A percentile compares a stretch with the other conserved stretches of the same genome.
Evolutionary conservation across 805 yeast genomes (phyloP).

Genomic region (Starmera dryadoides): DNA sequence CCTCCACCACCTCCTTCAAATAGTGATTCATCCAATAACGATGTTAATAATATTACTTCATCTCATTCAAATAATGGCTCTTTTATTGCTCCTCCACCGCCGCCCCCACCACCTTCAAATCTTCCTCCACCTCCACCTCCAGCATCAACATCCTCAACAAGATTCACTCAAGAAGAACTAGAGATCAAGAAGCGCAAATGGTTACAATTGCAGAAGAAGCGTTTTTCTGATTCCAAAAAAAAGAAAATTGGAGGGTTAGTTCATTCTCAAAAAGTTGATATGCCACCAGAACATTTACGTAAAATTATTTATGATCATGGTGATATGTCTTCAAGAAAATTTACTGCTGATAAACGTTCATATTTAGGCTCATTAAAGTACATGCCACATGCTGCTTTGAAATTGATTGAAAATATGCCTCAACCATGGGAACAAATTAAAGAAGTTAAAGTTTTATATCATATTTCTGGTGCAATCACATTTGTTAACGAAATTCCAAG

Average conservation of each 20-base stretch:
- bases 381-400: slow-evolving; percentile 91
- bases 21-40: background rate
- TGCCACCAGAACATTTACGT: slow-evolving; percentile 92
- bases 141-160: slow-evolving; percentile 16
- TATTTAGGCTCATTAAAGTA: slow-evolving; percentile 88
- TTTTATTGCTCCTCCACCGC: slow-evolving; percentile 7
- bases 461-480: slow-evolving; percentile 88
- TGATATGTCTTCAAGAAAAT: slow-evolving; percentile 72
- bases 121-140: slow-evolving; percentile 24
- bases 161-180: slow-evolving; percentile 22
- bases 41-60: background rate
- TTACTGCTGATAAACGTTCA: slow-evolving; percentile 78
- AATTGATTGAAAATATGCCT: slow-evolving; percentile 92
- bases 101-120: slow-evolving; percentile 19
- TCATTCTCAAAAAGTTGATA: slow-evolving; percentile 59
- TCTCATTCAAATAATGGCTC: background rate
- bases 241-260: slow-evolving; percentile 36
- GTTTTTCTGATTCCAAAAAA: slow-evolving; percentile 33
- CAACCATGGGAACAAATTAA: slow-evolving; percentile 94
- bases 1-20: slow-evolving; percentile 15
- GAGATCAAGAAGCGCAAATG: slow-evolving; percentile 46
- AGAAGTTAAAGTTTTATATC: slow-evolving; percentile 85
- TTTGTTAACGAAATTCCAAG: slow-evolving; percentile 90
- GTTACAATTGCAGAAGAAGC: slow-evolving; percentile 53
- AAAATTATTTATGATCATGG: slow-evolving; percentile 79